These are phyloP conservation scores for Russula griseocarnosa DNA, from an alignment of 768 basidiomycete genomes.

Conservation along the genomic window DNA sequence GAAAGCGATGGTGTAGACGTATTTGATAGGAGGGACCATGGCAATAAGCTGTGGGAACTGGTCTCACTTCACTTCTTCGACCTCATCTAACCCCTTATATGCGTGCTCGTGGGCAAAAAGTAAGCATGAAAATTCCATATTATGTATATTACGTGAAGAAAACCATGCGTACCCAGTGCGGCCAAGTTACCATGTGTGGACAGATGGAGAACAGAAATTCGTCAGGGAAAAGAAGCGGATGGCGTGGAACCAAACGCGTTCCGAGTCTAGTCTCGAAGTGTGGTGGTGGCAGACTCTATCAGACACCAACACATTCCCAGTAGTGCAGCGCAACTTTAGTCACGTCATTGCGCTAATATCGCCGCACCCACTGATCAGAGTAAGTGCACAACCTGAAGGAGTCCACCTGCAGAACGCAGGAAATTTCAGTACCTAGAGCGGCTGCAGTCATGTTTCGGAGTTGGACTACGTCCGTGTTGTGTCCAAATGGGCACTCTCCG, in stretches of 20 bases:
- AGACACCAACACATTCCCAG: background rate
- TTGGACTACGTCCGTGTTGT: too few species aligned
- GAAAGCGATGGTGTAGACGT: background rate
- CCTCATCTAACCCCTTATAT: background rate
- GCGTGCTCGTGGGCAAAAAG: background rate
- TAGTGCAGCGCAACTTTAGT: background rate
- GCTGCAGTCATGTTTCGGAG: too few species aligned
- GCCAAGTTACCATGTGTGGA: background rate
- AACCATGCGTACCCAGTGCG: background rate
- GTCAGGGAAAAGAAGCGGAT: background rate
- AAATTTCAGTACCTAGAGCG: too few species aligned
- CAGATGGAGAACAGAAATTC: background rate
- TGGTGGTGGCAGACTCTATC: too few species aligned
- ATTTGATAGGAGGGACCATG: constrained; percentile 6
- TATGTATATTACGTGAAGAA: background rate
- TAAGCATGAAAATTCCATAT: background rate
- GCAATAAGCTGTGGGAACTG: background rate
- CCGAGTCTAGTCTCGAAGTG: too few species aligned
- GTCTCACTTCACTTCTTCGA: background rate
- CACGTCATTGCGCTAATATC: background rate
- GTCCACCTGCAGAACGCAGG: too few species aligned
- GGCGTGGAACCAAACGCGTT: background rate
- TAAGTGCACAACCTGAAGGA: background rate
- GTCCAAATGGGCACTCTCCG: background rate
- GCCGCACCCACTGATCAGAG: background rate